These are phyloP conservation scores for Fraxinus americana DNA, from an alignment of 257 asterid species.

Conservation along the genomic window DNA sequence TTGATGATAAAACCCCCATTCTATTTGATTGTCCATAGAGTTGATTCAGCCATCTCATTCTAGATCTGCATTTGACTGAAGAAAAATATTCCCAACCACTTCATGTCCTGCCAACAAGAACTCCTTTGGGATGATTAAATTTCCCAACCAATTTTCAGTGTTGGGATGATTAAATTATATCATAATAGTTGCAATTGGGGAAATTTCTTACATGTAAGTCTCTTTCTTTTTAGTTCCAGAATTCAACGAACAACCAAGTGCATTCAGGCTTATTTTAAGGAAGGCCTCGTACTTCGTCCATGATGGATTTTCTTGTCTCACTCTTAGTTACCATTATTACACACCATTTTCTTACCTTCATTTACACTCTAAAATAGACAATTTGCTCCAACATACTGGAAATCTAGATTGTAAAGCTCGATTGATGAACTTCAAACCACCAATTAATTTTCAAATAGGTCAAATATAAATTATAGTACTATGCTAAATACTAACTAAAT, in stretches of 20 bases:
- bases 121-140: not conserved
- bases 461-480: too few relatives aligned
- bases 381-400: not conserved
- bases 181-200: not conserved
- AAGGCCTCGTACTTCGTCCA: not conserved
- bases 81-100: not conserved
- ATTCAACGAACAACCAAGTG: not conserved
- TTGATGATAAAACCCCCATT: too few relatives aligned
- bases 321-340: not conserved
- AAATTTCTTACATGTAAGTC: not conserved
- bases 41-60: too few relatives aligned
- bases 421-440: too few relatives aligned
- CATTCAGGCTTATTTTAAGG: not conserved
- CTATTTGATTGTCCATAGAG: too few relatives aligned
- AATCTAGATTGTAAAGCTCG: too few relatives aligned
- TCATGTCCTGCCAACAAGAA: not conserved
- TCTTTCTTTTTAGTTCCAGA: not conserved
- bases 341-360: not conserved
- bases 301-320: not conserved
- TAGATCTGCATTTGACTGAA: not conserved
- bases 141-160: not conserved
- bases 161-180: not conserved
- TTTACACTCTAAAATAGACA: not conserved
- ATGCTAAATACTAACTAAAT: too few relatives aligned
- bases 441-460: too few relatives aligned